Base-by-base conservation (phyloP, 306 rosid genomes). In the Prunus davidiana region DNA sequence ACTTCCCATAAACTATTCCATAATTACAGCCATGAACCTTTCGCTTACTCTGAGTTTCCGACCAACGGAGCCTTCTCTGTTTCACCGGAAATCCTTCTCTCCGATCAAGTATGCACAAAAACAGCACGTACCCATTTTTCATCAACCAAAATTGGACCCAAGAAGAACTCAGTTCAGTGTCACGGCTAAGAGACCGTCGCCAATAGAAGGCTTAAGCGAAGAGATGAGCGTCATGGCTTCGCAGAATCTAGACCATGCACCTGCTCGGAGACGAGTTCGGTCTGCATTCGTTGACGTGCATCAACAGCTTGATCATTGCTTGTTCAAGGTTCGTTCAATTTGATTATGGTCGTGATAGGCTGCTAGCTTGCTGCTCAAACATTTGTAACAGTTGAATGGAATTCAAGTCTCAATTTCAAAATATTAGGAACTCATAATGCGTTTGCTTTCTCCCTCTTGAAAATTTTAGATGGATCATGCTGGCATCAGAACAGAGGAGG, bases 401-500 rank as follows among this genome's bases (percentile, higher is more conserved):
- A 46, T 24, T 55, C 32, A 2, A 70, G 28, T 41, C 34, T 38
- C 43, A 12, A 38, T n/a, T 19, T 34, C 28, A 52, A 56, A 65
- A 14, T 12, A 20, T n/a, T 15, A 7, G 19, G n/a, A n/a, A 55
- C 41, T 72, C 30, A 51, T 9, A 71, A 15, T 54, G 64, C 12
- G 6, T 34, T 54, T n/a, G 7, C 18, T 3, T 2, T 71, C 8
- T 16, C 14, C n/a, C 9, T 6, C 1, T 18, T 69, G 58, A 14
- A 3, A 47, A 8, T 15, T 34, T 72, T 67, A 89, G 97, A 71
- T 73, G 82, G 90, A 92, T 79, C 90, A 92, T 82, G 11, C 86
- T 62, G 97, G 89, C 32, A 84, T 88, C 86, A 81, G 24, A 68
- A 85, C 96, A 25, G 80, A 86, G 78, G 97, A 92, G 83, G 95